Base-by-base conservation (phyloP, 176 grass and related monocot species). In the Oryza glumipatula region DNA sequence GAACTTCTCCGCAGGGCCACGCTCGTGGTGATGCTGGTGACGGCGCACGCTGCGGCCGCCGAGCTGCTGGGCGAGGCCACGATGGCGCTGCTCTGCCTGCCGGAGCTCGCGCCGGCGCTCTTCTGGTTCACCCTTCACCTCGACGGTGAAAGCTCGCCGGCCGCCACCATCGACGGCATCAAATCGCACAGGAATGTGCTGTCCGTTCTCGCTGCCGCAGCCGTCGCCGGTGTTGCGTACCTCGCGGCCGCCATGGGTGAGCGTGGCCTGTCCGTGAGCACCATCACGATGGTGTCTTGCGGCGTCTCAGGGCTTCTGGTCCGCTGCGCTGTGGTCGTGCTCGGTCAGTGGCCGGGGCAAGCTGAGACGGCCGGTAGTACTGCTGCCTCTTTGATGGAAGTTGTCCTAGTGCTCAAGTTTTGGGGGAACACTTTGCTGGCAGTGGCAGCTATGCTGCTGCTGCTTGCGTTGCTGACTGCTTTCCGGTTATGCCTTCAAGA, bases 121-220 rank as follows among this genome's bases (percentile, higher is more conserved):
- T 47, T 87, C 1, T 81, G 71, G 85, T 45, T 76, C 78, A 69
- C 46, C 63, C 0, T 87, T 60, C 47, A 58, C 36, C 47, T 87
- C 11, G 46, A 81, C 63, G 5, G 70, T 11, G 12, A 11, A 23
- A n/a, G 11, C 23, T 32, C 45, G 2, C 1, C 35, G 35, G 35
- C 44, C 11, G 7, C 67, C 16, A 61, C 16, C 11, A 1, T 10
- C 0, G n/a, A 60, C 23, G 21, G 1, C 16, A 23, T 81, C 22
- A 68, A 16, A 6, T 0, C 13, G 3, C 1, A 33, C 11, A 56
- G 0, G 3, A 76, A 0, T 11, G 1, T 3, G 15, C 6, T 56
- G 16, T 0, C 5, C 9, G 3, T 17, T n/a, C 15, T 80, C 2
- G 4, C 8, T 3, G 23, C 12, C 8, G 24, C 26, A 2, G 6